Percentiles rank a stretch among this genome's conserved stretches.
phyloP scores from a whole-genome alignment of 805 yeast genomes.

The Clavispora carvajalis region DNA sequence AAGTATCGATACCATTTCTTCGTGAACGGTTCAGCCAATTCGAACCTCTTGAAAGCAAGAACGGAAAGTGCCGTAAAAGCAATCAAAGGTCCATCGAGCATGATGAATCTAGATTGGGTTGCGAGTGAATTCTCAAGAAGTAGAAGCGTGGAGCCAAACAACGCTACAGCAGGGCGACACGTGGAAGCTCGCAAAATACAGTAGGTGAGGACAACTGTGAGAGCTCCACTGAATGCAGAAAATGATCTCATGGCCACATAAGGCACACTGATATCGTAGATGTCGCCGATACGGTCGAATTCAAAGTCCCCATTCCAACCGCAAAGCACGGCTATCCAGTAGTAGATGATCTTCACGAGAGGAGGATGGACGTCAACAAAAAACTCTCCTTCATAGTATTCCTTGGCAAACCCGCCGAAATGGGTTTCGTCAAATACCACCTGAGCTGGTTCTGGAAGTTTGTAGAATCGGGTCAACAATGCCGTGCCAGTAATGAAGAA shows the following conservation, averaged over 20 bases:
- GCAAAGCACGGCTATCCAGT: slow-evolving; percentile 45
- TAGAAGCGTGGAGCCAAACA: slow-evolving; percentile 47
- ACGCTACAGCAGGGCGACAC: slow-evolving; percentile 46
- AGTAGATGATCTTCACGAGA: slow-evolving; percentile 54
- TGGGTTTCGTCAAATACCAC: slow-evolving; percentile 48
- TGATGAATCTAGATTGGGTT: slow-evolving; percentile 50
- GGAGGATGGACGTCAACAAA: slow-evolving; percentile 76
- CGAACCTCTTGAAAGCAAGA: slow-evolving; percentile 47
- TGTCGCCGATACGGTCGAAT: slow-evolving; percentile 41
- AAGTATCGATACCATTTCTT: slow-evolving; percentile 50
- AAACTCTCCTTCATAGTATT: slow-evolving; percentile 52
- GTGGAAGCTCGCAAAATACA: slow-evolving; percentile 51
- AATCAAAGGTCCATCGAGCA: slow-evolving; percentile 41
- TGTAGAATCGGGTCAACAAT: slow-evolving; percentile 25
- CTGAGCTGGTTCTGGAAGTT: slow-evolving; percentile 29
- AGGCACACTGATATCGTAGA: slow-evolving; percentile 29
- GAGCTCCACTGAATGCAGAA: slow-evolving; percentile 51
- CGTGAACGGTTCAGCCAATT: slow-evolving; percentile 40
- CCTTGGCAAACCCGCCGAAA: slow-evolving; percentile 33
- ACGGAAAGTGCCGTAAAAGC: slow-evolving; percentile 44
- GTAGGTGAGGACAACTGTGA: slow-evolving; percentile 48
- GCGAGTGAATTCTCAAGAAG: slow-evolving; percentile 61
- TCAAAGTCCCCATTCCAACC: slow-evolving; percentile 46
- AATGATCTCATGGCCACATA: slow-evolving; percentile 53
- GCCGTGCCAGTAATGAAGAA: slow-evolving; percentile 20